Evolutionary conservation across 2,329 filamentous ascomycete species (phyloP).

Genomic region (Colletotrichum sansevieriae): DNA sequence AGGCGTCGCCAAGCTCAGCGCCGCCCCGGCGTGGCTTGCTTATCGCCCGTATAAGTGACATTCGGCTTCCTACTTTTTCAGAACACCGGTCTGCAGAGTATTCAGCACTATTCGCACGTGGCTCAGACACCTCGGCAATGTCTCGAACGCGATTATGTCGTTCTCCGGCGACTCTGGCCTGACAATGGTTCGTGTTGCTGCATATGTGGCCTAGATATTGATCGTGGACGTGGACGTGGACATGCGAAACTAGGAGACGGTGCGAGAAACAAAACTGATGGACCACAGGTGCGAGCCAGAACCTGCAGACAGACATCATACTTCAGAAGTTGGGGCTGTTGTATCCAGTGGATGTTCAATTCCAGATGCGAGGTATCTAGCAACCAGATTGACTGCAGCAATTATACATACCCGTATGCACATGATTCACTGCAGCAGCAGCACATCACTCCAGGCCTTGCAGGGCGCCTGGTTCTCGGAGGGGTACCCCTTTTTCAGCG

Average conservation of each 20-base stretch:
- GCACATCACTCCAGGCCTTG: conserved; percentile 22
- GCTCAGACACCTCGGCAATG: conserved; percentile 10
- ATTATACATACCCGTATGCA: conserved; percentile 23
- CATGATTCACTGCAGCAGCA: too few species aligned
- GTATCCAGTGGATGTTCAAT: neutral
- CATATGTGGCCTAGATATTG: neutral
- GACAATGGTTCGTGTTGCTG: conserved; percentile 21
- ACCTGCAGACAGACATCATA: neutral
- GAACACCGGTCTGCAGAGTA: neutral
- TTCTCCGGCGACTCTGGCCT: neutral
- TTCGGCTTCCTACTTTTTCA: conserved; percentile 1
- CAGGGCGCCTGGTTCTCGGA: conserved; percentile 23
- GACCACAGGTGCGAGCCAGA: conserved; percentile 21
- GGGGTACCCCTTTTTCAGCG: conserved; percentile 10
- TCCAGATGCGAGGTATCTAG: conserved; percentile 2
- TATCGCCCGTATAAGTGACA: conserved; percentile 17
- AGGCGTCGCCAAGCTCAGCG: conserved; percentile 9
- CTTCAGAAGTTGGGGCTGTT: too few species aligned
- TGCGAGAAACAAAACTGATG: neutral
- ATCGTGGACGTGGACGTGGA: neutral
- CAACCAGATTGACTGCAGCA: conserved; percentile 21
- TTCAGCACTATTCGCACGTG: neutral
- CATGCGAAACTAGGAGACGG: neutral
- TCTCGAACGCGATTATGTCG: neutral
- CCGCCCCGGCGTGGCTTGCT: neutral